phyloP scores from a whole-genome alignment of 441 rosid genomes.

The Eutrema salsugineum region DNA sequence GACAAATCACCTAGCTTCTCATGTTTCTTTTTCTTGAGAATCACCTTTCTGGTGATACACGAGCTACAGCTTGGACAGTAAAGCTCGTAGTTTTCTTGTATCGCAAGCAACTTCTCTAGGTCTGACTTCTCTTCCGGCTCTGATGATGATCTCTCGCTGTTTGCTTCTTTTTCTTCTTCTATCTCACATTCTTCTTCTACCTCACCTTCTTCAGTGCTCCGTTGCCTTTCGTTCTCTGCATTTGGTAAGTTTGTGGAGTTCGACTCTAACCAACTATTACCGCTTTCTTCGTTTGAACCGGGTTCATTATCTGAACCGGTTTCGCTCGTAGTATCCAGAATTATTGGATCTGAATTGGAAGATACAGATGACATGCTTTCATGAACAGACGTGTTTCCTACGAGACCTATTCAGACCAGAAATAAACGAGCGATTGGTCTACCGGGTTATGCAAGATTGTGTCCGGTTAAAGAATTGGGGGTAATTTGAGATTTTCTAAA shows the following conservation, averaged over 20 bases:
- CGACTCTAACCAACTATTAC: conserved; percentile 1
- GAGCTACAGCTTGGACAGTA: conserved; percentile 78
- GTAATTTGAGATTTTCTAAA: not conserved
- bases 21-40: conserved; percentile 4
- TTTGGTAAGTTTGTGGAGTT: conserved; percentile 1
- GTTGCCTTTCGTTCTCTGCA: not conserved
- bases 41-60: conserved; percentile 48
- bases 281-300: not conserved
- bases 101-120: conserved; percentile 56
- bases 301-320: not conserved
- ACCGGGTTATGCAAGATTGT: not conserved
- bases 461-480: not conserved
- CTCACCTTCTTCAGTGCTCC: not conserved
- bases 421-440: not conserved
- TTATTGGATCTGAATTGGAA: conserved; percentile 4
- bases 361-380: not conserved
- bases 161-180: not conserved
- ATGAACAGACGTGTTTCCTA: conserved; percentile 5
- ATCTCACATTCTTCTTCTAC: not conserved
- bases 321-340: not conserved
- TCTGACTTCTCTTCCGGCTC: conserved; percentile 34
- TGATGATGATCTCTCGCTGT: not conserved
- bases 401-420: not conserved
- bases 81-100: conserved; percentile 76
- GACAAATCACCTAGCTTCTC: conserved; percentile 1